Percentiles rank a stretch among this genome's conserved stretches.
Conservation (phyloP, 73 alveolate genomes). For the Breviolum minutum region DNA sequence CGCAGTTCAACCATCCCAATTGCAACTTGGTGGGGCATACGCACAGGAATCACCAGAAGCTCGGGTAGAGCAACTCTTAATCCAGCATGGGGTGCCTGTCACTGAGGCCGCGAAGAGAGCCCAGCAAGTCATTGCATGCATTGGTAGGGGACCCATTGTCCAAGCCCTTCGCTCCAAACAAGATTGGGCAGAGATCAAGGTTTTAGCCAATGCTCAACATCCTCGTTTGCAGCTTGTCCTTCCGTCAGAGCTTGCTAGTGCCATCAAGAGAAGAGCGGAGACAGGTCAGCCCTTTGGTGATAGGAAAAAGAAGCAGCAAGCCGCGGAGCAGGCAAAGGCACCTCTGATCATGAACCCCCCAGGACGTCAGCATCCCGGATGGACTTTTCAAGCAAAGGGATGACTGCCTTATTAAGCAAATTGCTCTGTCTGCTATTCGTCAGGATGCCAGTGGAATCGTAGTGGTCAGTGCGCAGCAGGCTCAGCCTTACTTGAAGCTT, state of each 20-base stretch:
- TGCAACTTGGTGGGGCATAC: neutral
- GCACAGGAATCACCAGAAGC: neutral
- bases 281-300: neutral
- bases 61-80: neutral
- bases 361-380: neutral
- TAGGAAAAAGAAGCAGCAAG: neutral
- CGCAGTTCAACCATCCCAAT: neutral
- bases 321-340: neutral
- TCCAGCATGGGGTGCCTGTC: neutral
- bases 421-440: neutral
- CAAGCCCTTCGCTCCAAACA: neutral
- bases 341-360: neutral
- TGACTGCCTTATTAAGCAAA: neutral
- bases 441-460: neutral
- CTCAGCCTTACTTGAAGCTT: neutral
- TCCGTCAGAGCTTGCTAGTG: neutral
- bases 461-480: neutral
- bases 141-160: neutral
- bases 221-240: neutral
- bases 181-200: neutral
- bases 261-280: neutral
- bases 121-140: neutral
- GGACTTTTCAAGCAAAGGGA: neutral
- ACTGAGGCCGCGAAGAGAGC: neutral
- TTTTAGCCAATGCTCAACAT: neutral